Evolutionary conservation across 805 yeast species (phyloP).

Genomic region (Saccharomyces cerevisiae): DNA sequence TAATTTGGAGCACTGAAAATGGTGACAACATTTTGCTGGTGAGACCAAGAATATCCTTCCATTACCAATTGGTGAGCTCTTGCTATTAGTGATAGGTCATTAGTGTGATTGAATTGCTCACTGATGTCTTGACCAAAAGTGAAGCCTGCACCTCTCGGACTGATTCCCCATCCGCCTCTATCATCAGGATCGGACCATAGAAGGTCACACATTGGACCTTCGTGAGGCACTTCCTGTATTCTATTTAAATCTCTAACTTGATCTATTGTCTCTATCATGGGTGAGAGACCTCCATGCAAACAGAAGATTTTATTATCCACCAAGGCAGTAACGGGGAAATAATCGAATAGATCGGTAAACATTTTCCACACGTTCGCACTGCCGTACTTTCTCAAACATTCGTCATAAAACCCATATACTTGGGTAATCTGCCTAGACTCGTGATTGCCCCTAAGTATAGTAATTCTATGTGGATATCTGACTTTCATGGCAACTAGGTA

Average conservation of each 20-base stretch:
- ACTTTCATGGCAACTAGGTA: slow-evolving; percentile 83
- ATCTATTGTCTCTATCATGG: slow-evolving; percentile 84
- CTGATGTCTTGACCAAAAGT: slow-evolving; percentile 91
- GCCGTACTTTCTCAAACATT: slow-evolving; percentile 85
- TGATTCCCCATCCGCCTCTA: slow-evolving; percentile 93
- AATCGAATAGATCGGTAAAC: slow-evolving; percentile 83
- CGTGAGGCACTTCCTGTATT: slow-evolving; percentile 91
- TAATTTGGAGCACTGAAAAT: slow-evolving; percentile 90
- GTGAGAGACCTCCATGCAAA: slow-evolving; percentile 88
- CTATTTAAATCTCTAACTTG: slow-evolving; percentile 82
- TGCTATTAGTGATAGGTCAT: slow-evolving; percentile 71
- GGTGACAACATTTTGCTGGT: slow-evolving; percentile 85
- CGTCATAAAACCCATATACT: slow-evolving; percentile 91
- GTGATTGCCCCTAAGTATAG: slow-evolving; percentile 87
- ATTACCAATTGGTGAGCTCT: slow-evolving; percentile 92
- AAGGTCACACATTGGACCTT: slow-evolving; percentile 92
- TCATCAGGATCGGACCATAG: slow-evolving; percentile 96
- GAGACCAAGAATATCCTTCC: slow-evolving; percentile 93
- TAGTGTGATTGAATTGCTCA: slow-evolving; percentile 83
- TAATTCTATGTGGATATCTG: slow-evolving; percentile 80
- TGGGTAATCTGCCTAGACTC: slow-evolving; percentile 92
- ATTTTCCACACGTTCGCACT: slow-evolving; percentile 85
- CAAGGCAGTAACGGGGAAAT: slow-evolving; percentile 83
- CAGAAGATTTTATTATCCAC: slow-evolving; percentile 85
- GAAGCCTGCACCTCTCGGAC: slow-evolving; percentile 96